A percentile compares a stretch with the other conserved stretches of the same genome.
Conservation (phyloP, 164 flowering plant species). For the Dillenia suffruticosa region DNA sequence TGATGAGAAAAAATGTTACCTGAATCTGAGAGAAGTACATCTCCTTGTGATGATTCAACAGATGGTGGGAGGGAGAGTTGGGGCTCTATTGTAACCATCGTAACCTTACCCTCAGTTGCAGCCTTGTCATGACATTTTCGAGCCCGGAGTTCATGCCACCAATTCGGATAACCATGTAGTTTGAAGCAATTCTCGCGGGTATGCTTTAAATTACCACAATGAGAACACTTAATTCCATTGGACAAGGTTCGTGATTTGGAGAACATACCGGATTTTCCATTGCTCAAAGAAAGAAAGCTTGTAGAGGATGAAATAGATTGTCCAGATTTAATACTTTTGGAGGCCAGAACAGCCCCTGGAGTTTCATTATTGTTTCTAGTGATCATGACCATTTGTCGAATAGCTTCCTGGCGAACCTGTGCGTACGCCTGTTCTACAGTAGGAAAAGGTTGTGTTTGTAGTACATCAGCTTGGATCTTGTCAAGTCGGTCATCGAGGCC, state of each 20-base stretch:
- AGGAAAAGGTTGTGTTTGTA: background rate
- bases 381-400: constrained; percentile 1
- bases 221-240: constrained; percentile 6
- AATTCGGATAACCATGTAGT: constrained; percentile 17
- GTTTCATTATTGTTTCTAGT: background rate
- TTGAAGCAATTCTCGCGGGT: constrained; percentile 7
- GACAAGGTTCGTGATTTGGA: background rate
- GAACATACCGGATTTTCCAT: background rate
- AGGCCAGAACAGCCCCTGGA: background rate
- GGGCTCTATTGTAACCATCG: constrained; percentile 1
- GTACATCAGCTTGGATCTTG: too few relatives aligned
- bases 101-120: background rate
- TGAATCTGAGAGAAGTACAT: background rate
- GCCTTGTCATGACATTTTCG: background rate
- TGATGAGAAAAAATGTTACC: background rate
- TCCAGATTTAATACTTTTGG: background rate
- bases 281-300: background rate
- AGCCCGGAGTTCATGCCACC: constrained; percentile 12
- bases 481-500: too few relatives aligned
- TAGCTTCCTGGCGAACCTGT: background rate
- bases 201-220: constrained; percentile 13
- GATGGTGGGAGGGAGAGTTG: constrained; percentile 5
- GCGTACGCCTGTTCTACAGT: constrained; percentile 2
- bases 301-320: background rate
- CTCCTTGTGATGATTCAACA: background rate